Evolutionary conservation across 129 eudicot genomes (phyloP).

Genomic region (Smallanthus sonchifolius): DNA sequence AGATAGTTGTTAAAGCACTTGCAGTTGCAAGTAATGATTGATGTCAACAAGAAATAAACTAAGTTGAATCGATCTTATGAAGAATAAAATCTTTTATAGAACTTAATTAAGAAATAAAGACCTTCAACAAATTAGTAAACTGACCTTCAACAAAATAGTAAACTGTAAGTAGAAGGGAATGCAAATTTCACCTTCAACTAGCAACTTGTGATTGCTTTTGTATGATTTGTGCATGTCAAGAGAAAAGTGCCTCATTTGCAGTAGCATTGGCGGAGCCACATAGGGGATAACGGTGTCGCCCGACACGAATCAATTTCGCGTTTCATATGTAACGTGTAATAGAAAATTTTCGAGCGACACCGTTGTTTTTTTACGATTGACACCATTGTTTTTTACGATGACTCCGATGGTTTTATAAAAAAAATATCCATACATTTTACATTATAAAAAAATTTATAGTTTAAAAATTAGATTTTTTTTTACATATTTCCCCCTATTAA

Average conservation of each 20-base stretch:
- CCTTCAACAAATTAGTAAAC: too few relatives aligned
- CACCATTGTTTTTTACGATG: too few relatives aligned
- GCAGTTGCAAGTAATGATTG: not conserved
- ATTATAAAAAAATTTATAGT: too few relatives aligned
- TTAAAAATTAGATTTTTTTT: too few relatives aligned
- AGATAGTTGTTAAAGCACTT: not conserved
- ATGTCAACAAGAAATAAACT: not conserved
- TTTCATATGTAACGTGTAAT: too few relatives aligned
- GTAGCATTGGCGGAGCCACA: conserved; percentile 44
- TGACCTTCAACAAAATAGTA: not conserved
- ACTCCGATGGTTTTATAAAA: too few relatives aligned
- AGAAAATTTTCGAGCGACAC: too few relatives aligned
- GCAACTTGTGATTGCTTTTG: conserved; percentile 33
- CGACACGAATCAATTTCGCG: too few relatives aligned
- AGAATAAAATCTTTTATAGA: not conserved
- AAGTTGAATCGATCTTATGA: not conserved
- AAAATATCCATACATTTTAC: too few relatives aligned
- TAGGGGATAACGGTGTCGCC: too few relatives aligned
- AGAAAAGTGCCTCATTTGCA: conserved; percentile 68
- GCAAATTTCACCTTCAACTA: conserved; percentile 45
- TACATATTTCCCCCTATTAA: too few relatives aligned
- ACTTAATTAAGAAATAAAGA: not conserved
- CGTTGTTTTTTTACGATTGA: too few relatives aligned
- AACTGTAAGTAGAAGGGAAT: not conserved
- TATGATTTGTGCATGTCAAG: conserved; percentile 49